A percentile compares a stretch with the other conserved stretches of the same genome.
phyloP scores from a whole-genome alignment of 495 filamentous ascomycete species.

The Tuber magnatum region DNA sequence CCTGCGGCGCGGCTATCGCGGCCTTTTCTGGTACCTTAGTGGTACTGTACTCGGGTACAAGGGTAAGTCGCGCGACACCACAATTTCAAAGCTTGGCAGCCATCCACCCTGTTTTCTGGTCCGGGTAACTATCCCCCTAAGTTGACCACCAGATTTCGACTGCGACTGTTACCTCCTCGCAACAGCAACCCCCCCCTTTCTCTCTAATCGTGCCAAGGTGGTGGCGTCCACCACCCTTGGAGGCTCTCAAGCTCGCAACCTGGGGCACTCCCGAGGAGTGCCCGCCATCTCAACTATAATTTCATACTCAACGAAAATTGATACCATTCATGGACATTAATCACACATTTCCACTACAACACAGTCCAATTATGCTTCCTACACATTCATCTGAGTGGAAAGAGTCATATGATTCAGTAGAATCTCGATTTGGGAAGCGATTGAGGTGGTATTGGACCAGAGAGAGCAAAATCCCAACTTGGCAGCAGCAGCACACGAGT shows the following conservation, averaged over 20 bases:
- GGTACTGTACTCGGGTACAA: too few species aligned
- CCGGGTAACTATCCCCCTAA: too few species aligned
- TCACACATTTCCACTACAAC: neutral
- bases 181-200: too few species aligned
- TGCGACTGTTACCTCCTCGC: too few species aligned
- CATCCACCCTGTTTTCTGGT: too few species aligned
- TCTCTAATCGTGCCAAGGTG: neutral
- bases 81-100: too few species aligned
- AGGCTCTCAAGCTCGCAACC: neutral
- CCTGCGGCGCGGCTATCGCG: too few species aligned
- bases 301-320: neutral
- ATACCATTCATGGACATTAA: too few species aligned
- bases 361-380: neutral
- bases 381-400: rapidly evolving
- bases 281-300: neutral
- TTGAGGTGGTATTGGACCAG: neutral
- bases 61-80: too few species aligned
- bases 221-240: neutral
- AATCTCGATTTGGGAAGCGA: neutral
- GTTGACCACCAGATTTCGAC: too few species aligned
- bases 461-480: neutral
- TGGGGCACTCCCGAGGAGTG: neutral
- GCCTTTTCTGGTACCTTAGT: too few species aligned
- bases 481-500: too few species aligned
- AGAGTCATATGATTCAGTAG: neutral